A percentile compares a stretch with the other conserved stretches of the same genome.
Conservation (phyloP, 768 basidiomycete genomes). For the Mycena alexandri region DNA sequence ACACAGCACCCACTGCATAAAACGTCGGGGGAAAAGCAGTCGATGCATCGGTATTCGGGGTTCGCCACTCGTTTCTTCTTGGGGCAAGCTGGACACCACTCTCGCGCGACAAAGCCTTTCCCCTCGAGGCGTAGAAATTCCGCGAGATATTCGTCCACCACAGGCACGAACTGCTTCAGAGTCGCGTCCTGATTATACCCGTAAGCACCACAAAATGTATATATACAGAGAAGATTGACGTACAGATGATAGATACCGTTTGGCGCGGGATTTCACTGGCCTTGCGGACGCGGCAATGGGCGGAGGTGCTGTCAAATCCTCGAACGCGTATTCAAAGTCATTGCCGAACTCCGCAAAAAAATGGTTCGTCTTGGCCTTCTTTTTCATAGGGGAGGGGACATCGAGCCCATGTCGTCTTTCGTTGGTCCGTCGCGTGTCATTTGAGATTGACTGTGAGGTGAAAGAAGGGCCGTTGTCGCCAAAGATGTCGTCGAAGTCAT, state of each 20-base stretch:
- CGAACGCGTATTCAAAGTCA: neutral
- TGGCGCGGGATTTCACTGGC: neutral
- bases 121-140: neutral
- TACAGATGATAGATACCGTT: constrained; percentile 1
- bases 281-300: neutral
- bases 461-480: neutral
- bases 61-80: neutral
- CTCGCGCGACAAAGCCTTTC: neutral
- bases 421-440: neutral
- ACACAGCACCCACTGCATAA: neutral
- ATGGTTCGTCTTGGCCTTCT: too few species aligned
- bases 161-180: neutral
- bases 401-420: neutral
- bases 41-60: neutral
- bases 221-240: too few species aligned
- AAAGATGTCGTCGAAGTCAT: neutral
- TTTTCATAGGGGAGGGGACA: neutral
- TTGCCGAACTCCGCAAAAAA: neutral
- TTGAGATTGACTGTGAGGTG: neutral
- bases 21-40: neutral
- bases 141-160: neutral
- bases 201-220: too few species aligned
- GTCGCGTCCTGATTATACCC: neutral
- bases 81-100: neutral
- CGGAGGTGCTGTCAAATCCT: neutral